Base-by-base conservation (phyloP, 164 flowering plant species). In the Stephania cephalantha region DNA sequence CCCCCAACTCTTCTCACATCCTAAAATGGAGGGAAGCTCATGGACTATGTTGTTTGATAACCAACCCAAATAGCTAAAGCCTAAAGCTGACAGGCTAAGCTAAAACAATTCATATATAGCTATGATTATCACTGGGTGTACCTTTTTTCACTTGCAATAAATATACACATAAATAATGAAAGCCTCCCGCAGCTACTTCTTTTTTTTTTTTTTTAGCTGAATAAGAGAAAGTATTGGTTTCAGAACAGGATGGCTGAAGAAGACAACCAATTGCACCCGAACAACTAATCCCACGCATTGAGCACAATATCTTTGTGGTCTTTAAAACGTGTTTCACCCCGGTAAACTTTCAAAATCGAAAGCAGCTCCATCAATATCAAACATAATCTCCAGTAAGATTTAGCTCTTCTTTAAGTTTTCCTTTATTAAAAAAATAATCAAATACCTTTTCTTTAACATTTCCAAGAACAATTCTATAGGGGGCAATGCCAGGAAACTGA, bases 391-490 rank as follows among this genome's bases (percentile, higher is more conserved):
- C 25, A 25, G 25, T 25, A 2, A 30, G 3, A 22, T 12, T 53
- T 11, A 71, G 7, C 15, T 10, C 44, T 69, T 31, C 46, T 29
- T 11, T 25, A 9, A 29, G 15, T 15, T n/a, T 61, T 18, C 7
- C 20, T 61, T 61, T 61, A 17, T 61, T 20, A 61, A 35, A 61
- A 25, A 9, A 70, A 48, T 6, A 30, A 52, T 50, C 35, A 45
- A 6, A 22, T 79, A 92, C 98, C 97, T 88, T 92, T 6, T 92
- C 93, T 79, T 88, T 95, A n/a, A 95, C 89, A 78, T 86, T 74
- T 12, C 97, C 97, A 20, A 95, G 90, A 84, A 95, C 89, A 81
- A 91, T 79, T 78, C 98, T 87, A 50, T 92, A 91, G 58, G 98
- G 97, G 79, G 98, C 91, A 75, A 91, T 84, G 78, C 90, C 95